Evolutionary conservation across 2,329 filamentous ascomycete species (phyloP), one percentile per base, ranked within the genome.

Genomic region (Fusarium annulatum): DNA sequence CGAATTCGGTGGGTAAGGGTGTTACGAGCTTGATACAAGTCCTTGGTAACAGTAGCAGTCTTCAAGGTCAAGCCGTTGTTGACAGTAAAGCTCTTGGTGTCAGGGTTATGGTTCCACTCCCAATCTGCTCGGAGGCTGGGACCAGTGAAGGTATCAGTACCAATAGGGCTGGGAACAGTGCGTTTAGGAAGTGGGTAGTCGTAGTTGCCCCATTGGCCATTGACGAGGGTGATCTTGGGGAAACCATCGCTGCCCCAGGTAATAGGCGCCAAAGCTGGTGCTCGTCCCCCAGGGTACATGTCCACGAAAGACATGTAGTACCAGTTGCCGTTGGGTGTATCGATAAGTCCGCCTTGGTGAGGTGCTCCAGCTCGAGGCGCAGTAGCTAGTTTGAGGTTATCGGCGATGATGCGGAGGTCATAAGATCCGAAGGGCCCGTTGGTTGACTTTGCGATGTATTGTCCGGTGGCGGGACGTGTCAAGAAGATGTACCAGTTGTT

Each of bases 241-340:
- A 38, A 67, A 0, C 64, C 64, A n/a, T 67, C 64, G 0, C 52
- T 61, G 11, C 64, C 64, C 64, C 64, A 67, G 7, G 64, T 89
- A 0, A 82, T 84, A 0, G 88, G 88, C 0, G 88, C 88, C 2
- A 89, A 78, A 1, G 89, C 86, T 0, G 89, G 88, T 15, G 89
- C 85, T n/a, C 88, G 83, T 0, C 89, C 89, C 5, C 82, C 85
- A 0, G 89, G 88, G 58, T 88, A 91, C 0, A 83, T 82, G 71
- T 88, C 86, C 9, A 85, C 78, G 73, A 90, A 91, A 0, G 86
- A 84, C 78, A 90, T 86, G 71, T 88, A 91, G 73, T 87, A 89
- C 88, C 88, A 91, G 19, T 86, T 79, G 0, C 86, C 86, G 11
- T 82, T 78, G 2, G 84, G 83, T 0, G 87, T 88, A 33, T 88